These are phyloP conservation scores for Stagonosporopsis cucurbitacearum DNA, from an alignment of 2,329 filamentous ascomycete species.

Conservation along the genomic window DNA sequence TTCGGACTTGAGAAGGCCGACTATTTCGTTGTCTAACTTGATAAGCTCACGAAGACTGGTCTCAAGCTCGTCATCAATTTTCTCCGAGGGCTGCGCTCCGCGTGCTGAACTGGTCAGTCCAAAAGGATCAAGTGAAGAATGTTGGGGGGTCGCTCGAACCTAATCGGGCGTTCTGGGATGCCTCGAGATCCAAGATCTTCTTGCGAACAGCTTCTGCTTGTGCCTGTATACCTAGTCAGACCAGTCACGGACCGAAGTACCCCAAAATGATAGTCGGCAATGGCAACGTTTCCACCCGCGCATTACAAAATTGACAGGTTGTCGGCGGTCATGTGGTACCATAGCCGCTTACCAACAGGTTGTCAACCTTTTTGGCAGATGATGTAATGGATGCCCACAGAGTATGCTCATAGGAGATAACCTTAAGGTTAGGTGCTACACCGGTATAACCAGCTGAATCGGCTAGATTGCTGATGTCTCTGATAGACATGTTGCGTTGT, in stretches of 20 bases:
- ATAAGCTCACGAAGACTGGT: slow-evolving; percentile 57
- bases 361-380: neutral
- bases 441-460: neutral
- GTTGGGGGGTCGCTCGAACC: slow-evolving; percentile 26
- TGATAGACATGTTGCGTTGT: slow-evolving; percentile 1
- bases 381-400: neutral
- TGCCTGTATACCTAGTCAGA: slow-evolving; percentile 24
- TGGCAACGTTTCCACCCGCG: neutral
- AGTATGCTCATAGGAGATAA: neutral
- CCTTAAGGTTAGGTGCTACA: neutral
- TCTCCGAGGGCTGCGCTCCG: slow-evolving; percentile 44
- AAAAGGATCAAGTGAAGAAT: neutral
- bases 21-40: slow-evolving; percentile 55
- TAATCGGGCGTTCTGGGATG: slow-evolving; percentile 38
- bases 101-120: slow-evolving; percentile 36
- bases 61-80: slow-evolving; percentile 56
- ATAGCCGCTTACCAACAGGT: slow-evolving; percentile 1
- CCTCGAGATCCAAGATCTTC: slow-evolving; percentile 39
- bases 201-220: slow-evolving; percentile 42
- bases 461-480: neutral
- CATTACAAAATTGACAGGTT: neutral
- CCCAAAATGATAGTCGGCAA: neutral
- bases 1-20: slow-evolving; percentile 52
- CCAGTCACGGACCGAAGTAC: too few species aligned
- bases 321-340: neutral